Evolutionary conservation across 345 rosid species (phyloP), one percentile per base, ranked within the genome.

Genomic region (Schrenkiella parvula): DNA sequence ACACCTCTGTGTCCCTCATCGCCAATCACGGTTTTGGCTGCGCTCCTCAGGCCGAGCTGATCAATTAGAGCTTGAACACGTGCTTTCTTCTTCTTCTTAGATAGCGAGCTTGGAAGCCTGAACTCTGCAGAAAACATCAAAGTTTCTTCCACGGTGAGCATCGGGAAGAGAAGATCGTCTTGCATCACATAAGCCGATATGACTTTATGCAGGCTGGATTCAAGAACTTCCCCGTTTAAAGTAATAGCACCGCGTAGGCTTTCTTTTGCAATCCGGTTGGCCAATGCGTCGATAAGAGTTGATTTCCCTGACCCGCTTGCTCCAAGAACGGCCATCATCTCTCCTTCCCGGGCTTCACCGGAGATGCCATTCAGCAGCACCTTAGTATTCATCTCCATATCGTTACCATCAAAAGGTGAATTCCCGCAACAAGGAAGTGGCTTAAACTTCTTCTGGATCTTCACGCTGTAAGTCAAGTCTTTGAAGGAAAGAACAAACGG

Each of bases 131-230:
- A 82, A 70, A 93, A 91, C 97, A 89, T 88, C 12, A 93, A 80
- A 0, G 96, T 93, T 70, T 93, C 98, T 64, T 93, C 91, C 15
- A 93, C 95, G 0, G 97, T 93, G 17, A 92, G 80, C 98, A 92
- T 93, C 0, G 98, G 98, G 60, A 89, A 93, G 37, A 93, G 75
- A 51, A 93, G 92, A 69, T 93, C 98, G 46, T 93, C 97, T 67
- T 93, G 98, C 96, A 87, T 89, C 11, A 93, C 98, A 70, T 93
- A 93, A 31, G 96, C 97, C 0, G 98, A 93, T 26, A 93, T 93
- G 52, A 88, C 88, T 80, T 85, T 93, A 82, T 84, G 73, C 4
- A 93, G 76, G 48, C 84, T 75, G 0, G 97, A 89, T 56, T 87
- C 93, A 60, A 93, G 72, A 34, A 75, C 80, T 71, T 93, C 90